Evolutionary conservation across 2,329 filamentous ascomycete species (phyloP).

Genomic region (Rutstroemia sp.): DNA sequence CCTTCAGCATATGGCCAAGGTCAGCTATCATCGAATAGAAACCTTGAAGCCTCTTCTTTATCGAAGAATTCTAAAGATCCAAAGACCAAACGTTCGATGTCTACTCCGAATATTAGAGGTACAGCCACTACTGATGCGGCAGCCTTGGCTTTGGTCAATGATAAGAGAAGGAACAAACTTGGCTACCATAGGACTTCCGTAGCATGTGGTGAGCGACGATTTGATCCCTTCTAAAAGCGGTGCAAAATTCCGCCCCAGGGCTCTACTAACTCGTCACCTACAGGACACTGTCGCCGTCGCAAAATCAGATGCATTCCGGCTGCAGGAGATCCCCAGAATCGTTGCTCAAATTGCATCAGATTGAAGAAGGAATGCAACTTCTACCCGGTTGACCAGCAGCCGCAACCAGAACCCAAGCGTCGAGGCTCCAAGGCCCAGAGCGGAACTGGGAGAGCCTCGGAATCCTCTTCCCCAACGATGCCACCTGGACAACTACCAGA

Average conservation of each 20-base stretch:
- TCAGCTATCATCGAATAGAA: slow-evolving; percentile 17
- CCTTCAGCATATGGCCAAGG: slow-evolving; percentile 14
- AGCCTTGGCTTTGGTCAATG: slow-evolving; percentile 35
- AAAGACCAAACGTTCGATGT: slow-evolving; percentile 40
- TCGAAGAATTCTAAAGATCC: slow-evolving; percentile 17
- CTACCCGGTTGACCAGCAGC: slow-evolving; percentile 76
- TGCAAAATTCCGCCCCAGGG: not conserved
- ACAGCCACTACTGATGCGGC: slow-evolving; percentile 31
- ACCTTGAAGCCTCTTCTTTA: slow-evolving; percentile 9
- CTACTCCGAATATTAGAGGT: slow-evolving; percentile 41
- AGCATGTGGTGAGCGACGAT: slow-evolving; percentile 73
- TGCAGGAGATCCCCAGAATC: slow-evolving; percentile 61
- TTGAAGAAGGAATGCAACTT: slow-evolving; percentile 94
- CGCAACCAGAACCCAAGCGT: slow-evolving; percentile 38
- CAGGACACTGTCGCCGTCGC: slow-evolving; percentile 83
- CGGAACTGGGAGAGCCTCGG: slow-evolving; percentile 31
- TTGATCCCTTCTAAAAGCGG: not conserved
- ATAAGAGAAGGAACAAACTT: slow-evolving; percentile 80
- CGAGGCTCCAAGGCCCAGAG: slow-evolving; percentile 32
- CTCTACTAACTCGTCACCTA: slow-evolving; percentile 13
- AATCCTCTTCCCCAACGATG: slow-evolving; percentile 42
- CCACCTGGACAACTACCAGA: slow-evolving; percentile 37
- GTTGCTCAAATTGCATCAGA: slow-evolving; percentile 88
- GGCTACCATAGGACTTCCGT: slow-evolving; percentile 94
- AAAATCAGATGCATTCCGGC: slow-evolving; percentile 88